Evolutionary conservation across 768 basidiomycete genomes (phyloP), one percentile per base, ranked within the genome.

Genomic region (Mycena venus): DNA sequence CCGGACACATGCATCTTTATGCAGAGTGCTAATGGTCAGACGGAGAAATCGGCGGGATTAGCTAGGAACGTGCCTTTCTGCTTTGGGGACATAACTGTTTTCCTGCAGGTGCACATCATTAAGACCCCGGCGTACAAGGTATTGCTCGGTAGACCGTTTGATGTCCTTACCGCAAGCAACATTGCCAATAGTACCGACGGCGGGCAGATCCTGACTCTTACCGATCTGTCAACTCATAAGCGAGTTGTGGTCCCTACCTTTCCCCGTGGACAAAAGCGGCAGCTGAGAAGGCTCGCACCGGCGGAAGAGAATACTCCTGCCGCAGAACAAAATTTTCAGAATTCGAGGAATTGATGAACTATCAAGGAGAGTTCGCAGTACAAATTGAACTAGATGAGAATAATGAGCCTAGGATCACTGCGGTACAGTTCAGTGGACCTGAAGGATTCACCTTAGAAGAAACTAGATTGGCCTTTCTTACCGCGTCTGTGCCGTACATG

Each of bases 81-180:
- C 1, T 64, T 76, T 31, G 72, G 72, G 0, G 64, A 73, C 0
- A 4, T 73, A 2, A 56, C 60, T 8, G 23, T 66, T 8, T 73
- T 62, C 38, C 34, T 76, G 10, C 72, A 76, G 66, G 72, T 76
- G 0, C 75, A 76, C 11, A 25, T 76, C 0, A 58, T 58, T 3
- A 6, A 15, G 9, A 12, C 47, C 3, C 47, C 47, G 5, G 47
- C 47, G 8, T 49, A 49, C n/a, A 49, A 49, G n/a, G 47, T 49
- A 9, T 23, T 49, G 10, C 47, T 49, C 9, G 47, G 47, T 1
- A 6, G 47, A 4, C 47, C 47, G 7, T 49, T 38, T 4, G 36
- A 38, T 38, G 15, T 38, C 36, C 15, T 38, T 10, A 38, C 36
- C 1, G 15, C 15, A 2, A 38, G 36, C 6, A 38, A 38, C 36